Evolutionary conservation across 495 filamentous ascomycete genomes (phyloP), one percentile per base, ranked within the genome.

Genomic region (Monascus purpureus): DNA sequence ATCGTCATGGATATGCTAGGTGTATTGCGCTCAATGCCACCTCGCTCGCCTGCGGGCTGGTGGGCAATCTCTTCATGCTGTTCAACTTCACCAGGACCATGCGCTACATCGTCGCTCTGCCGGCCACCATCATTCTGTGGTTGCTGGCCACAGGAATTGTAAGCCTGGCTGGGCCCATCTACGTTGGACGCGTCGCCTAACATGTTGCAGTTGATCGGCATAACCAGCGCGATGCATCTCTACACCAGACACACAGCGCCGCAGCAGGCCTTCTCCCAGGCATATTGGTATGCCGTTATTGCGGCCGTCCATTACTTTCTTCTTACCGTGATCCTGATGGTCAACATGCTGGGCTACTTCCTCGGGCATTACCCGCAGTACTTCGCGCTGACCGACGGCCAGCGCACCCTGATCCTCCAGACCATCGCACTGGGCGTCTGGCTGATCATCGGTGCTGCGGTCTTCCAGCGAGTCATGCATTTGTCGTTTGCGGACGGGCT

Each of bases 21-120:
- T 52, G 50, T 31, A 57, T 70, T 36, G 57, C 59, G 6, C 40
- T 76, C n/a, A 86, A 86, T 50, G 75, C 66, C 2, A 51, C 68
- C 8, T 81, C 76, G 11, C 61, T 86, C 4, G 67, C 63, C 5
- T 73, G 60, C 32, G 80, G 78, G 5, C 68, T 84, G 16, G 49
- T 69, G 1, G 80, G 80, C 3, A 84, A 87, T 45, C 32, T 82
- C 3, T 75, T 80, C 39, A 58, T 86, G n/a, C 50, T 85, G 1
- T 66, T 79, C 36, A 94, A 93, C 55, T 94, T 95, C 64, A 84
- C 86, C 3, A 67, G 70, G 28, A 62, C 73, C 3, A 64, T 94
- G 6, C 69, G 82, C 15, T 93, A 93, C 51, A 80, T 82, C 31
- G 56, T 85, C 29, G 77, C 80, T 3, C 45, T 86, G 16, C 80